Evolutionary conservation across 257 asterid species (phyloP).

Genomic region (Eustoma russellianum): DNA sequence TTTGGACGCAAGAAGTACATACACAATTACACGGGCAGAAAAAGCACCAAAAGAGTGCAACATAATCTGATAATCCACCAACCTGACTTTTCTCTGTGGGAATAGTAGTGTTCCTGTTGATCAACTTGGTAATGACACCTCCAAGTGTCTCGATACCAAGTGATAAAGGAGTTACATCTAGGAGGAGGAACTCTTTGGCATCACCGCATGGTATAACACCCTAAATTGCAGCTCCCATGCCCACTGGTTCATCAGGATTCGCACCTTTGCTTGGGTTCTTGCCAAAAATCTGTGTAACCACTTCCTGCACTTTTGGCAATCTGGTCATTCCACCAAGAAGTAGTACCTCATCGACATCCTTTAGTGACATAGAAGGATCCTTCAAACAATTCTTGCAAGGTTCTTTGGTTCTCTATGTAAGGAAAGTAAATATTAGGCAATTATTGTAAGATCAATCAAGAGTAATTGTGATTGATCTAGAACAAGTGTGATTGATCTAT

Average conservation of each 20-base stretch:
- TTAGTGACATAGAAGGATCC: conserved; percentile 53
- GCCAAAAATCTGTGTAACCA: conserved; percentile 61
- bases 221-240: conserved; percentile 79
- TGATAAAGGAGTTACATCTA: conserved; percentile 67
- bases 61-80: background rate
- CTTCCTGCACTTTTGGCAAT: conserved; percentile 66
- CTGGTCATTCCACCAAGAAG: conserved; percentile 84
- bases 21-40: no score
- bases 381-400: conserved; percentile 73
- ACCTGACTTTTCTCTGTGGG: conserved; percentile 77
- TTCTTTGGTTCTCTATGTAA: conserved; percentile 50
- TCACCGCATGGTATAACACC: conserved; percentile 71
- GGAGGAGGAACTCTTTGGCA: conserved; percentile 63
- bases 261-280: conserved; percentile 76
- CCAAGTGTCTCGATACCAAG: conserved; percentile 75
- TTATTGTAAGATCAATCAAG: no score
- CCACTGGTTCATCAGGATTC: conserved; percentile 77
- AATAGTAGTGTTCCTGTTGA: conserved; percentile 65
- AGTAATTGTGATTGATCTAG: no score
- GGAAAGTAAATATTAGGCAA: no score
- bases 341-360: conserved; percentile 68
- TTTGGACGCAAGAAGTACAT: no score
- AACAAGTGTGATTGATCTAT: no score
- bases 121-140: conserved; percentile 63
- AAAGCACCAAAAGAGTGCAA: no score